Base-by-base conservation (phyloP, 2,329 filamentous ascomycete genomes). In the Whalleya microplaca region DNA sequence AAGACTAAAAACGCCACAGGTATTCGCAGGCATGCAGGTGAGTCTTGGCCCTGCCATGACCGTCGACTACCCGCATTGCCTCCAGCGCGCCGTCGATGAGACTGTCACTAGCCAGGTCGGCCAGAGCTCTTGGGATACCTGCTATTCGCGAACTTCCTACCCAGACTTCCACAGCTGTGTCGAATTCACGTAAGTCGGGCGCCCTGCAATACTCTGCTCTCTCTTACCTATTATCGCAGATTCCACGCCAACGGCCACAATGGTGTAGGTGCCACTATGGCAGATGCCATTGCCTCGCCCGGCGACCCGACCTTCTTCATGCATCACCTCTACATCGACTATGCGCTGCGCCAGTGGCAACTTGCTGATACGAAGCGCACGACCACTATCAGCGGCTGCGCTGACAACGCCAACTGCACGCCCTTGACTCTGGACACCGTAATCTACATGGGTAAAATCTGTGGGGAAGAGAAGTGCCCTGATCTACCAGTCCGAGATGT, bases 171-270 rank as follows among this genome's bases (percentile, higher is more conserved):
- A 69, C 64, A 59, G 53, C 40, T 69, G 67, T 40, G 65, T 67
- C 19, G 67, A 69, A 46, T 69, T 69, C 60, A 66, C 67, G 67
- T 69, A 53, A 68, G 67, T 65, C 10, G n/a, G 20, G 7, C 41
- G 20, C 41, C 14, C 12, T 19, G 12, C 40, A 16, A 4, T 14
- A 41, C 14, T 5, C 18, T 43, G 9, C 41, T 43, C 41, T 10
- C n/a, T 21, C 41, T 16, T 10, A 19, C 18, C 9, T 43, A 19
- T 20, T 21, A 21, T 52, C 53, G 43, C 42, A 69, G 69, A 23
- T 70, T 64, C 61, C 70, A 72, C 62, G 70, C 67, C 3, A 67
- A 70, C 42, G 69, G 69, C 55, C 70, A 72, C 66, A 72, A 72
- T 66, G 68, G 69, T 44, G 48, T 72, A 2, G 70, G 70, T 29